A percentile compares a stretch with the other conserved stretches of the same genome.
phyloP scores from a whole-genome alignment of 2,329 filamentous ascomycete species.

The Talaromyces sp. region DNA sequence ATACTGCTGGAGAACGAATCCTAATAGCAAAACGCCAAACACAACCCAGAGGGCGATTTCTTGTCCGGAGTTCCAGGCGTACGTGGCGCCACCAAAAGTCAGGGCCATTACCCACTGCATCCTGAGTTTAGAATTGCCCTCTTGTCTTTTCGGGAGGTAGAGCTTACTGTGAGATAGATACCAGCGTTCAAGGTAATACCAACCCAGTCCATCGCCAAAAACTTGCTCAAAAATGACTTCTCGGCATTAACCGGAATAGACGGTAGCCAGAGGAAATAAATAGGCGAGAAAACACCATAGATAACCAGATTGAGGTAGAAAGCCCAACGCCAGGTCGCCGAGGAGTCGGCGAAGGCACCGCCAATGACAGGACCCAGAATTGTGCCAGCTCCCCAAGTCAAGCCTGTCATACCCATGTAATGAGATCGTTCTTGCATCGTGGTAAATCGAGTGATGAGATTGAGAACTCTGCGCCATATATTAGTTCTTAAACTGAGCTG shows the following conservation, averaged over 20 bases:
- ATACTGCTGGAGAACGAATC: neutral
- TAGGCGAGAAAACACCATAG: slow-evolving; percentile 42
- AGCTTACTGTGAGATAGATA: neutral
- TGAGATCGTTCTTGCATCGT: slow-evolving; percentile 23
- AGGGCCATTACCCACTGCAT: neutral
- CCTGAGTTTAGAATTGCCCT: neutral
- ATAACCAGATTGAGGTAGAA: slow-evolving; percentile 54
- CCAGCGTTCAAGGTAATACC: neutral
- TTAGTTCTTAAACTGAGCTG: neutral
- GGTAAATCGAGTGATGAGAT: slow-evolving; percentile 17
- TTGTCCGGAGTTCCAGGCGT: neutral
- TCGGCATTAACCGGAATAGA: neutral
- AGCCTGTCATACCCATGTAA: slow-evolving; percentile 33
- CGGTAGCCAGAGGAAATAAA: slow-evolving; percentile 44
- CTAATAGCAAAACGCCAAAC: neutral
- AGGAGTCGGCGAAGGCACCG: slow-evolving; percentile 31
- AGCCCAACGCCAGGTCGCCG: slow-evolving; percentile 27
- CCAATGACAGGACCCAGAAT: slow-evolving; percentile 40
- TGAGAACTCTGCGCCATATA: neutral
- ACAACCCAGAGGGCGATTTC: neutral
- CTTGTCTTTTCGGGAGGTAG: neutral
- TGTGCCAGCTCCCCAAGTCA: slow-evolving; percentile 35
- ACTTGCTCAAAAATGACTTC: neutral
- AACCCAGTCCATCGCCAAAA: neutral
- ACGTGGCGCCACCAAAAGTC: neutral